These are phyloP conservation scores for Polyplosphaeria fusca DNA, from an alignment of 495 filamentous ascomycete species.

Conservation along the genomic window DNA sequence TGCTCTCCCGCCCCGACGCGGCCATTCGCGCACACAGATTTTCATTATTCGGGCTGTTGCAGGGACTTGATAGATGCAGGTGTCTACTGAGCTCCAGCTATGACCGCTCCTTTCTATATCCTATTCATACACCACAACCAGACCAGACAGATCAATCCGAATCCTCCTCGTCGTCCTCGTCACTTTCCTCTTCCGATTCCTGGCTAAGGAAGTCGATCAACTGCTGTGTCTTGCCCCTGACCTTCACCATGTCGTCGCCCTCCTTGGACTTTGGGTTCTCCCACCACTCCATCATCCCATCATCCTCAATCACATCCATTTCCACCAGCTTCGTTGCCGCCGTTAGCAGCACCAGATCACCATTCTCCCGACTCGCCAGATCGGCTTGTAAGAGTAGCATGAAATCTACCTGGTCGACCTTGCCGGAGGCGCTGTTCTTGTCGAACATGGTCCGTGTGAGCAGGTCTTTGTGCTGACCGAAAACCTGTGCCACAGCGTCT, in stretches of 20 bases:
- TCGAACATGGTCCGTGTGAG: conserved; percentile 60
- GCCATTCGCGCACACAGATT: too few species aligned
- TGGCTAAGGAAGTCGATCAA: conserved; percentile 85
- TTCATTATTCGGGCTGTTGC: too few species aligned
- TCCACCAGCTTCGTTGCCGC: conserved; percentile 78
- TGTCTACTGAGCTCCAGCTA: too few species aligned
- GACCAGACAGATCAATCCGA: too few species aligned
- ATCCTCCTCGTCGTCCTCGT: conserved; percentile 66
- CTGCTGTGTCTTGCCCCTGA: conserved; percentile 68
- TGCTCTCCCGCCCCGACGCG: too few species aligned
- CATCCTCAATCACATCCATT: conserved; percentile 82
- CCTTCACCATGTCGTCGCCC: conserved; percentile 62
- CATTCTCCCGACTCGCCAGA: conserved; percentile 52
- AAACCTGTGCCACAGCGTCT: conserved; percentile 63
- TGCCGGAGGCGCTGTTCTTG: conserved; percentile 50
- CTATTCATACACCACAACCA: too few species aligned
- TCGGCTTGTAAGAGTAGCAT: conserved; percentile 78
- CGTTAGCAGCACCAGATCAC: conserved; percentile 66
- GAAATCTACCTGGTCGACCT: conserved; percentile 79
- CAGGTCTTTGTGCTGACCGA: conserved; percentile 54
- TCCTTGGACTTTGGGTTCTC: conserved; percentile 60
- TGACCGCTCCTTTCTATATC: too few species aligned
- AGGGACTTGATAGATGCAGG: too few species aligned
- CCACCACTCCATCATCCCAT: conserved; percentile 89
- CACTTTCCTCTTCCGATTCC: conserved; percentile 73